Evolutionary conservation across 306 rosid genomes (phyloP).

Genomic region (Medicago arabica): DNA sequence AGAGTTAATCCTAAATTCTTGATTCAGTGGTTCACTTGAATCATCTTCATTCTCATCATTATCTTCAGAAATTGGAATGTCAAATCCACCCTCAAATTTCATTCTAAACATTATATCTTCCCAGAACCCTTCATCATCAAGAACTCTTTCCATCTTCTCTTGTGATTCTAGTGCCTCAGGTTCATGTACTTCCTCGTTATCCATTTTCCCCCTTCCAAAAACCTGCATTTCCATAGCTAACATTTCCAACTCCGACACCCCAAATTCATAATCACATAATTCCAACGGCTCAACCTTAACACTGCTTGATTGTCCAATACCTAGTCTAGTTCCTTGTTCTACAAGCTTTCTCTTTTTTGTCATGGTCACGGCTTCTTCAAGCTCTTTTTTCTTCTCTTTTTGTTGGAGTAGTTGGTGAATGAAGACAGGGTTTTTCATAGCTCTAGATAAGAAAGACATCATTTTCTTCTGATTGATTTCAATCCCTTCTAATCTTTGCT

Average conservation of each 20-base stretch:
- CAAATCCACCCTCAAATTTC: conserved; percentile 46
- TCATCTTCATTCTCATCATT: conserved; percentile 57
- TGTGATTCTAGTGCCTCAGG: background rate
- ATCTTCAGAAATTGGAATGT: conserved; percentile 39
- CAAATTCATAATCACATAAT: conserved; percentile 48
- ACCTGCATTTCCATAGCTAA: conserved; percentile 87
- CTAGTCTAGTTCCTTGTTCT: conserved; percentile 51
- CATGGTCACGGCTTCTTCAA: conserved; percentile 68
- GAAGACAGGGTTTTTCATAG: conserved; percentile 73
- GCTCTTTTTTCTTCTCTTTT: conserved; percentile 61
- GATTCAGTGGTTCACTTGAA: conserved; percentile 52
- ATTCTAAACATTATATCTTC: conserved; percentile 52
- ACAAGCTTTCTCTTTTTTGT: conserved; percentile 73
- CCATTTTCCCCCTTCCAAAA: conserved; percentile 54
- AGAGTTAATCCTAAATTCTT: conserved; percentile 30
- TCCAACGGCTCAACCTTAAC: conserved; percentile 70
- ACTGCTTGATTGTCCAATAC: conserved; percentile 39
- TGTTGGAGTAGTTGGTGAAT: conserved; percentile 64
- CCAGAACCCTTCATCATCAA: conserved; percentile 62
- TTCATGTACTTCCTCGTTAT: conserved; percentile 15
- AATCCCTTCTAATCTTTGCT: conserved; percentile 68
- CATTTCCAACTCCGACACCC: conserved; percentile 76
- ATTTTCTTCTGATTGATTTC: conserved; percentile 79
- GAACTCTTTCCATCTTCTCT: conserved; percentile 2
- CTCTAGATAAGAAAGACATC: conserved; percentile 89